Base-by-base conservation (phyloP, 2,329 filamentous ascomycete species). In the Xylariales sp. region DNA sequence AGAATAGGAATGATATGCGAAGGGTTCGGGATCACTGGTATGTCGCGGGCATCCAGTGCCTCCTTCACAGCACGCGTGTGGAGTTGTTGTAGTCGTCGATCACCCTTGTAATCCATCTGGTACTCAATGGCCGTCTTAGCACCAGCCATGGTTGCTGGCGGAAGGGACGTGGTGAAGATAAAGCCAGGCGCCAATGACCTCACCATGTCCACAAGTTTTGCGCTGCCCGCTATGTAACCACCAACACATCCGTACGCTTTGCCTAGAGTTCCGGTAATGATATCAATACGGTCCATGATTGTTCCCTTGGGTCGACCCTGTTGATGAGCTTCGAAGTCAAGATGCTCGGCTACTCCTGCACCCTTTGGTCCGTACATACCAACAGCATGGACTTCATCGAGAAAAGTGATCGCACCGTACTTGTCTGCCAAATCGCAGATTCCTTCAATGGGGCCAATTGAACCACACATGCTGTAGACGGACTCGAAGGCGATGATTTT, bases 401-500 rank as follows among this genome's bases (percentile, higher is more conserved):
- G 74, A 65, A 98, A 98, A 55, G 93, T 98, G 50, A 98, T 82
- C 28, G 93, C 93, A 45, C 93, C 93, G 62, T 98, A 98, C 71
- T 95, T 96, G 49, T 97, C 90, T 8, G 93, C 91, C 40, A 98
- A 71, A 61, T 98, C 89, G 63, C 91, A 97, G 48, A 98, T 97
- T 59, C 84, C 84, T 67, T 90, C 88, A 53, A 98, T 98, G 1
- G 93, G 93, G 0, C 89, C 93, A 60, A 98, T 88, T 12, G 89
- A 95, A 48, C 93, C 93, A 61, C 93, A 98, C 93, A 98, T 98
- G 71, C 89, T 95, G 70, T 98, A 98, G 3, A 98, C 93, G 21
- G 89, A 95, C 69, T 98, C 93, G 51, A 97, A 98, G 3, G 93
- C 93, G 51, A 98, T 98, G 51, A 98, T 95, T 73, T 98, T 98